A percentile compares a stretch with the other conserved stretches of the same genome.
These are phyloP conservation scores for Iodosphaeria phyllophila DNA, from an alignment of 2,329 filamentous ascomycete genomes.

Conservation along the genomic window DNA sequence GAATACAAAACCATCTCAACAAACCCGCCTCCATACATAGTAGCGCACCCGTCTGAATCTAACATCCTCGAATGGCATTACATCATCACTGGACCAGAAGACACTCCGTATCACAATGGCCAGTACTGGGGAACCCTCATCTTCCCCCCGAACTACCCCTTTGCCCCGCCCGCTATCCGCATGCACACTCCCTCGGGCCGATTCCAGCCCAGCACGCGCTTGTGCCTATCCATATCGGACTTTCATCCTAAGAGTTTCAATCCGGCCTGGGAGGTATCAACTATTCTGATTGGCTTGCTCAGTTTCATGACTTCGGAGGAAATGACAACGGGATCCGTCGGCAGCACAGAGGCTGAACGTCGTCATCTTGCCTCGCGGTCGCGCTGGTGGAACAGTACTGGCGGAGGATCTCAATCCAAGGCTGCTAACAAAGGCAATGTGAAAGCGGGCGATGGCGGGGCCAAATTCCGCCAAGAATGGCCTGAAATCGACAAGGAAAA, in stretches of 20 bases:
- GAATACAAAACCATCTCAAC: constrained; percentile 43
- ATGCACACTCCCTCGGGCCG: constrained; percentile 97
- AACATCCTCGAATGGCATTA: constrained; percentile 98
- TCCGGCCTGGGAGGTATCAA: constrained; percentile 94
- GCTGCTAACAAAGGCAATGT: constrained; percentile 53
- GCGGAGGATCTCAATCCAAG: constrained; percentile 54
- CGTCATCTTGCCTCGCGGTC: constrained; percentile 59
- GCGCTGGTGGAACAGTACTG: constrained; percentile 93
- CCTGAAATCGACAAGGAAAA: constrained; percentile 79
- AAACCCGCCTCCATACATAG: constrained; percentile 77
- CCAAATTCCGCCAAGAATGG: constrained; percentile 82
- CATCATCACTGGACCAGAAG: constrained; percentile 82
- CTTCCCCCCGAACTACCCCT: constrained; percentile 93
- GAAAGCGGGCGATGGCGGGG: constrained; percentile 79
- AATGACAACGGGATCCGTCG: constrained; percentile 88
- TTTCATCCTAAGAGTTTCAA: constrained; percentile 98
- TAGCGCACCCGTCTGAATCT: constrained; percentile 71
- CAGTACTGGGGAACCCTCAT: constrained; percentile 97
- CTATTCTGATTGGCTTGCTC: constrained; percentile 81
- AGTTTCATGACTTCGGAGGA: constrained; percentile 98
- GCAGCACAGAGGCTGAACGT: constrained; percentile 58
- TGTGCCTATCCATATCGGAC: constrained; percentile 91
- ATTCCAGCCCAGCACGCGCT: constrained; percentile 79
- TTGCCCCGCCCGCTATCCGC: constrained; percentile 88
- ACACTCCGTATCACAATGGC: constrained; percentile 83